Evolutionary conservation across 1,284 basidiomycete species (phyloP).

Genomic region (Xanthoconium separans): DNA sequence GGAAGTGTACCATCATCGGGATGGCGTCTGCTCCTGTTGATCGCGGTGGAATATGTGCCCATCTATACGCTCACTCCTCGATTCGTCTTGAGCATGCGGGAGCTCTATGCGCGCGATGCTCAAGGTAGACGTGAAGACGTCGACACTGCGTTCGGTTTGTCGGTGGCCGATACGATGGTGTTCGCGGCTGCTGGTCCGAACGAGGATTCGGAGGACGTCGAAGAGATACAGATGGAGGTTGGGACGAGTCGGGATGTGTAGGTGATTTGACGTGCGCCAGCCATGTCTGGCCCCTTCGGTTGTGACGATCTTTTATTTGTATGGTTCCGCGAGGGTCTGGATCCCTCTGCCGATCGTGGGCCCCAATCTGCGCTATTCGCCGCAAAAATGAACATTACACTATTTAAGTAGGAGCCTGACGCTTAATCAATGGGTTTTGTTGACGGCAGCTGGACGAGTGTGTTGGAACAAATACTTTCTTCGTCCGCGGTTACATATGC

Average conservation of each 20-base stretch:
- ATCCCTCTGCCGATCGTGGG: no score
- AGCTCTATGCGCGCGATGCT: constrained; percentile 1
- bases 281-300: no score
- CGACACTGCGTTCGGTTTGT: constrained; percentile 8
- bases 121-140: background rate
- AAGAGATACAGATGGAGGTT: background rate
- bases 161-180: background rate
- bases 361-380: no score
- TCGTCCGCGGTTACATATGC: no score
- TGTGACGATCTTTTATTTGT: no score
- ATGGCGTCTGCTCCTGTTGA: background rate
- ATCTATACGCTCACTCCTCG: constrained; percentile 3
- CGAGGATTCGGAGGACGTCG: background rate
- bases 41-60: background rate
- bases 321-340: no score
- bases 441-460: no score
- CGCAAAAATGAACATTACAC: no score
- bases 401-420: no score
- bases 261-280: no score
- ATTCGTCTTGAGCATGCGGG: constrained; percentile 8
- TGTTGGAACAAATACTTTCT: no score
- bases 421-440: no score
- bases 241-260: background rate
- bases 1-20: background rate
- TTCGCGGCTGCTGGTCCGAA: background rate